Base-by-base conservation (phyloP, 805 yeast species). In the Candida nemodendra region DNA sequence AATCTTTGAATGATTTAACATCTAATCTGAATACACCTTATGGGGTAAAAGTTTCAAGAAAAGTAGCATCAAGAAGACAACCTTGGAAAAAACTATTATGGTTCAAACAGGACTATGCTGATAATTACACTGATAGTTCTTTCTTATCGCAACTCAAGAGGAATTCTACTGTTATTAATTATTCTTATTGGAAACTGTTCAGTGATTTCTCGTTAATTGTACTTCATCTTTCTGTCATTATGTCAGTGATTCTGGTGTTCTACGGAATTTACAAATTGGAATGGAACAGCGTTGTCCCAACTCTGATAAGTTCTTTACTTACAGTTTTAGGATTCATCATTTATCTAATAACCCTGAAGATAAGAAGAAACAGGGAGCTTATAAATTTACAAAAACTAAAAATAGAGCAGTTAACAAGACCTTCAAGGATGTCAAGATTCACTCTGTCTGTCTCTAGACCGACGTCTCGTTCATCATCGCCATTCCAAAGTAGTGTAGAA, bases 81-180 rank as follows among this genome's bases (percentile, higher is more conserved):
- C 78, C 79, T 16, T 90, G 98, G 98, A 74, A 82, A 53, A 84
- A 93, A 53, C 74, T 89, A 26, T 71, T 91, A 9, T 93, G 95
- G 82, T 74, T 84, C 23, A 73, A 76, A 40, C 96, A 90, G 57
- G 84, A 84, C 11, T 90, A 80, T 54, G 95, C 95, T 0, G 99
- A 91, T 59, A 93, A 90, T 61, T 87, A 86, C 62, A 91, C 95
- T 2, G 95, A 89, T 56, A 63, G 66, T 2, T 74, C 89, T 3
- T 91, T 91, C 56, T 68, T 90, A n/a, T 78, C 88, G 3, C 95
- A 84, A 56, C 69, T 88, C 42, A 78, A 78, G 47, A 67, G 93
- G 27, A 88, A 88, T 62, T 69, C 88, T 18, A 80, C 90, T 3
- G 93, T 87, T 23, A 74, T 76, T 15, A 69, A 69, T 36, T 82